Evolutionary conservation across 805 yeast genomes (phyloP).

Genomic region (Metahyphopichia silvanorum): DNA sequence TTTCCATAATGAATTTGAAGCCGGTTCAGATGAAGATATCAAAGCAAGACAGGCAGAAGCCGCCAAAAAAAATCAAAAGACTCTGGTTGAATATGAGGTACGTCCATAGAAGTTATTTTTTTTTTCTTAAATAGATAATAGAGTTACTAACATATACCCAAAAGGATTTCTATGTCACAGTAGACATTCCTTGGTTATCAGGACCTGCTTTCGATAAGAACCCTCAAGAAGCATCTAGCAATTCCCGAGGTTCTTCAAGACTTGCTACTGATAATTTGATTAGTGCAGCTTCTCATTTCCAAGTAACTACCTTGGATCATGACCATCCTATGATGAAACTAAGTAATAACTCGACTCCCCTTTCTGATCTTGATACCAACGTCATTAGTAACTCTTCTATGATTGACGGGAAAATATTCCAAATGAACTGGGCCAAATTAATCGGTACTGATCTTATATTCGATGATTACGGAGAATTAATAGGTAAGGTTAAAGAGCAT

Average conservation of each 20-base stretch:
- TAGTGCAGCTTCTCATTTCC: constrained; percentile 40
- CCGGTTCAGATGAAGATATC: constrained; percentile 87
- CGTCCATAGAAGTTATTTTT: constrained; percentile 19
- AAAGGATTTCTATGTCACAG: constrained; percentile 32
- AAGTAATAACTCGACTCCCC: constrained; percentile 19
- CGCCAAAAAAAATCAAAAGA: constrained; percentile 7
- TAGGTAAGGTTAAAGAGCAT: constrained; percentile 40
- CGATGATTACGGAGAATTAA: constrained; percentile 40
- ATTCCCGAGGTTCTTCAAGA: neutral
- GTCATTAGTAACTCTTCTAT: constrained; percentile 27
- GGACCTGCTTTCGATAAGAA: neutral
- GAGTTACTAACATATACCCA: constrained; percentile 3
- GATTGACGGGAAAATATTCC: constrained; percentile 51
- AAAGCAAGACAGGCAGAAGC: constrained; percentile 41
- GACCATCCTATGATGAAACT: constrained; percentile 34
- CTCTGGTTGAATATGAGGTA: constrained; percentile 25
- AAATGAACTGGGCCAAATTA: constrained; percentile 72
- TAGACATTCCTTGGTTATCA: constrained; percentile 24
- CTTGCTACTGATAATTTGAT: constrained; percentile 18
- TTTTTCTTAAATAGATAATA: constrained; percentile 1
- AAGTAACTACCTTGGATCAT: constrained; percentile 31
- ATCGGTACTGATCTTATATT: constrained; percentile 68
- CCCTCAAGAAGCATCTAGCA: neutral
- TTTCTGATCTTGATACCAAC: constrained; percentile 9
- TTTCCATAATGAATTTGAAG: constrained; percentile 72